A percentile compares a stretch with the other conserved stretches of the same genome.
Evolutionary conservation across 371 early-diverging fungal species (phyloP).

Genomic region (Umbelopsis sp.): DNA sequence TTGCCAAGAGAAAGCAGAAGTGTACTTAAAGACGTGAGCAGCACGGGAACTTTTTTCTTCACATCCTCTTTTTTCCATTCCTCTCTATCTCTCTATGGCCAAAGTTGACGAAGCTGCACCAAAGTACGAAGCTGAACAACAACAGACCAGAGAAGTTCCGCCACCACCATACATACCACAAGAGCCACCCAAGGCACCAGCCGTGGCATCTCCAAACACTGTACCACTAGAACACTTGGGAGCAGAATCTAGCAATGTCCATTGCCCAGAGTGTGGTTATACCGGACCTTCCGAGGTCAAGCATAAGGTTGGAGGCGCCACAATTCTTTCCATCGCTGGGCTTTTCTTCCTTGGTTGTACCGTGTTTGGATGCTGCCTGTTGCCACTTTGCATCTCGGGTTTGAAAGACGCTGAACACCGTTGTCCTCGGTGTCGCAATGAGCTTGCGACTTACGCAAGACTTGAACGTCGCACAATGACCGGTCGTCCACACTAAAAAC

Average conservation of each 20-base stretch:
- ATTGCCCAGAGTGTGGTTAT: constrained; percentile 7
- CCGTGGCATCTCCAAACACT: not conserved
- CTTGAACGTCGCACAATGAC: constrained; percentile 3
- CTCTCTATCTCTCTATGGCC: not conserved
- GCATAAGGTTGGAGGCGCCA: constrained; percentile 7
- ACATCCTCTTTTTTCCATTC: not conserved
- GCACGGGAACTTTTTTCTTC: not conserved
- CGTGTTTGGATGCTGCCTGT: constrained; percentile 13
- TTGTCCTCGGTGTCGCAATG: constrained; percentile 9
- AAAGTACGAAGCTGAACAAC: not conserved
- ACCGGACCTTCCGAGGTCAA: not conserved
- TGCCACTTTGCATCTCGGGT: constrained; percentile 17
- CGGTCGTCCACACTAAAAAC: not conserved
- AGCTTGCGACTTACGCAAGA: constrained; percentile 5
- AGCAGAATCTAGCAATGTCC: not conserved
- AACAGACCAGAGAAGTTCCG: not conserved
- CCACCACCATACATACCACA: constrained; percentile 6
- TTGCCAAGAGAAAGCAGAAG: not conserved
- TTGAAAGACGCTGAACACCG: constrained; percentile 19
- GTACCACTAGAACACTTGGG: not conserved
- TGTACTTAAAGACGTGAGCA: not conserved
- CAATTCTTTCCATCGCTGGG: constrained; percentile 8
- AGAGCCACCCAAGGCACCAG: not conserved
- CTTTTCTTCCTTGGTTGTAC: constrained; percentile 19
- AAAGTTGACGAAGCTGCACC: not conserved